phyloP scores from a whole-genome alignment of 148 eudicot genomes.

The Hydrangea macrophylla region DNA sequence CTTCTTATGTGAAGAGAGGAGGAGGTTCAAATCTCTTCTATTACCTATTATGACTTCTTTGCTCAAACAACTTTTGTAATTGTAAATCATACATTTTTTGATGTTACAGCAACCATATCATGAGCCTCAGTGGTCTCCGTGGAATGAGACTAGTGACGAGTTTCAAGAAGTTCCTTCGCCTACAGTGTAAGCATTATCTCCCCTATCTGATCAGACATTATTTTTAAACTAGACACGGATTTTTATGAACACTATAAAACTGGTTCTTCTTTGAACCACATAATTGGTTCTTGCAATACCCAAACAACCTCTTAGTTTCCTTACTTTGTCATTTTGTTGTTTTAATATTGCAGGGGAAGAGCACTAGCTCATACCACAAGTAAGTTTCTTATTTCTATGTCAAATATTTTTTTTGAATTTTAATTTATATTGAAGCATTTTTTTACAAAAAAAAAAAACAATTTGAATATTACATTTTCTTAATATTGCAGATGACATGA shows the following conservation, averaged over 20 bases:
- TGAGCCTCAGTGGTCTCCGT: not conserved
- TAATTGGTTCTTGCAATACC: not conserved
- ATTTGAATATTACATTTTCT: not conserved
- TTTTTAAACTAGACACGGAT: no score
- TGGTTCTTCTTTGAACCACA: not conserved
- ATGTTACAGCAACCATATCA: not conserved
- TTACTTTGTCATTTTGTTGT: no score
- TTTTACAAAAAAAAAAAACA: no score
- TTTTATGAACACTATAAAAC: no score
- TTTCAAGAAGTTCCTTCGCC: not conserved
- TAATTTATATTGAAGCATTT: no score
- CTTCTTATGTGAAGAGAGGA: slow-evolving; percentile 24
- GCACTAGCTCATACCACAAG: not conserved
- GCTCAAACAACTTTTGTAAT: not conserved
- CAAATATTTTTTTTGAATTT: no score
- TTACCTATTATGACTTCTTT: no score
- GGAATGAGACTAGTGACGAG: no score
- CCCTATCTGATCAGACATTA: not conserved
- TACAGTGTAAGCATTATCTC: not conserved
- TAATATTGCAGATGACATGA: not conserved
- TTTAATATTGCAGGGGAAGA: not conserved
- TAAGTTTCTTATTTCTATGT: not conserved
- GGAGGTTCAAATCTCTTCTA: no score
- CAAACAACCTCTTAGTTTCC: no score
- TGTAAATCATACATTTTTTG: no score